Conservation (phyloP, 2,329 filamentous ascomycete species). For the Capronia epimyces region DNA sequence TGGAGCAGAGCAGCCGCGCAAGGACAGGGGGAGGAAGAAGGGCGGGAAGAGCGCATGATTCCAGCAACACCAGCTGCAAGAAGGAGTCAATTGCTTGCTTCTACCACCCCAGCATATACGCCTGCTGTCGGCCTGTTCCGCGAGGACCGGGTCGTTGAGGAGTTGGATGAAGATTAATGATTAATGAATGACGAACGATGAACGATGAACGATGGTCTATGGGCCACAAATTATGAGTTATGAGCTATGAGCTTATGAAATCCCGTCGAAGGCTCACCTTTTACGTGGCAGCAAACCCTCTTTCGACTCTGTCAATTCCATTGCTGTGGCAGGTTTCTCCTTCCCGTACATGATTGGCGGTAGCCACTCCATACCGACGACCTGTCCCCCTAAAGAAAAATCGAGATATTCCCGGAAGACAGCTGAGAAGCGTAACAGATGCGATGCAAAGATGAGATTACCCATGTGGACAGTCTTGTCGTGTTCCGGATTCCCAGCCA, state of each 20-base stretch:
- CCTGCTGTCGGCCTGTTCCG: slow-evolving; percentile 17
- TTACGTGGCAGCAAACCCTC: too few relatives aligned
- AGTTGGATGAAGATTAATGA: slow-evolving; percentile 4
- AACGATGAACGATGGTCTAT: neutral
- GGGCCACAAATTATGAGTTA: neutral
- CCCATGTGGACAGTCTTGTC: too few relatives aligned
- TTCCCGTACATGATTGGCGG: too few relatives aligned
- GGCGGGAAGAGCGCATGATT: slow-evolving; percentile 8
- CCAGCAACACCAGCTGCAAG: slow-evolving; percentile 22
- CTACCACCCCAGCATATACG: slow-evolving; percentile 23
- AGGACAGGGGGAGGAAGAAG: slow-evolving; percentile 2
- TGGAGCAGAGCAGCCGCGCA: slow-evolving; percentile 12
- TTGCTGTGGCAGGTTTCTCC: too few relatives aligned
- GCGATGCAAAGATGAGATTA: too few relatives aligned
- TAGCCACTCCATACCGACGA: too few relatives aligned
- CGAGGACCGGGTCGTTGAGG: neutral
- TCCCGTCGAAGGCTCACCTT: too few relatives aligned
- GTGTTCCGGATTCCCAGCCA: too few relatives aligned
- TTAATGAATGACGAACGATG: slow-evolving; percentile 6
- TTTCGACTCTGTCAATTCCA: too few relatives aligned
- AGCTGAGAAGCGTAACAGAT: too few relatives aligned
- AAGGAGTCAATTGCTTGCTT: slow-evolving; percentile 19
- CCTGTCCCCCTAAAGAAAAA: too few relatives aligned
- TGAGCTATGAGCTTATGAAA: neutral
- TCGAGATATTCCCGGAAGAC: too few relatives aligned